Base-by-base conservation (phyloP, 768 basidiomycete species). In the Goffeauzyma gilvescens region DNA sequence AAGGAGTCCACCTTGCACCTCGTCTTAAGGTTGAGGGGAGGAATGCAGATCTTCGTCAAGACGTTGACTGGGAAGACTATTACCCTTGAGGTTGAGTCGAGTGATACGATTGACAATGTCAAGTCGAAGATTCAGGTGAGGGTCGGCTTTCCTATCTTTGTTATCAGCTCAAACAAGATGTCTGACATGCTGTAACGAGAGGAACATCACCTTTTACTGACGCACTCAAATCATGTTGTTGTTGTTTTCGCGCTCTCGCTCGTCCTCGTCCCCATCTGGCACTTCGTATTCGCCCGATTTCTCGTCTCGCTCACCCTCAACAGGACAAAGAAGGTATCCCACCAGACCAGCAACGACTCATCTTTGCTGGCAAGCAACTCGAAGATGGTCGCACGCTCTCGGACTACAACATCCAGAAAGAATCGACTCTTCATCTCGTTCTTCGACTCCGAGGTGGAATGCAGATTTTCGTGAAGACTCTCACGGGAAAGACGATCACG, bases 71-170 rank as follows among this genome's bases (percentile, higher is more conserved):
- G 83, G 23, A 86, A 87, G 70, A 87, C 84, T 1, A 90, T 90
- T 54, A 89, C 85, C 1, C 45, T 57, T 21, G 86, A 90, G 60
- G 86, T 89, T 32, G 84, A 89, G 65, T 86, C 85, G 0, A 82
- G 79, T 0, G 83, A 87, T 61, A 87, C 85, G 9, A 87, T 90
- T 55, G 85, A 89, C 60, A 84, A 86, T 52, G 83, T 87, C 20
- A 87, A 87, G 71, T 77, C 79, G 30, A 87, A 86, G 74, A 87
- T 90, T 36, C 84, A 87, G 62, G n/a, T n/a, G n/a, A n/a, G n/a
- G n/a, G n/a, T n/a, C n/a, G n/a, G n/a, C n/a, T n/a, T n/a, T n/a
- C n/a, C n/a, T n/a, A n/a, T n/a, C n/a, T n/a, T n/a, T n/a, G n/a
- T n/a, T n/a, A n/a, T n/a, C n/a, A n/a, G n/a, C n/a, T n/a, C n/a